Base-by-base conservation (phyloP, 1,284 basidiomycete genomes). In the Puccinia coronata region DNA sequence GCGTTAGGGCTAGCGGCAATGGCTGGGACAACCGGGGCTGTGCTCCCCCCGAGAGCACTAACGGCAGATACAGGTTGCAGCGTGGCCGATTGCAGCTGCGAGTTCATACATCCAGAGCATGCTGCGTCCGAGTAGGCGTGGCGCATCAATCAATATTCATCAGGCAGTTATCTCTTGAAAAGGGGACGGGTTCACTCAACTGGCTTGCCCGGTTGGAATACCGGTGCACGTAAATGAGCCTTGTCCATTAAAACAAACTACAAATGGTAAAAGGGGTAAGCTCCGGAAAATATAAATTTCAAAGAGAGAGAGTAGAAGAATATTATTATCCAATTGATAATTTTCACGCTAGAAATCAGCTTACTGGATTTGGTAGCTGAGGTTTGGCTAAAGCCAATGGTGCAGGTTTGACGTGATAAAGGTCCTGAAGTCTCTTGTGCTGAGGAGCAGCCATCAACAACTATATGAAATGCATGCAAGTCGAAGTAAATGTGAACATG, bases 361-460 rank as follows among this genome's bases (percentile, higher is more conserved):
- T 53, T n/a, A 71, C 69, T 53, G 34, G 47, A 53, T 14, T 53
- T 71, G 69, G 34, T 39, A 23, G 69, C 16, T 53, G 69, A 71
- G 16, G 49, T 53, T 51, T 53, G 47, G 28, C 49, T 55, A 20
- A 71, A 71, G 31, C 23, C 18, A 9, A 71, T 71, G 20, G 49
- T 71, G 16, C 69, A 71, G 47, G 69, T 71, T 71, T 71, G 49
- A 34, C 51, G 69, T 2, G 69, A 53, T 36, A 53, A 51, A 34
- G 69, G 49, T 12, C 2, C 69, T 9, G 49, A 23, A 14, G 47
- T 8, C 28, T 53, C 18, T 25, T n/a, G n/a, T 31, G 31, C 69
- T 20, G 28, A 25, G 28, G 69, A 51, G 69, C 69, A 71, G 49
- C 51, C 51, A 55, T 55, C 51, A 23, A 71, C 49, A 53, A 53